Conservation (phyloP, 1,139 yeast species). For the Scheffersomyces titani region DNA sequence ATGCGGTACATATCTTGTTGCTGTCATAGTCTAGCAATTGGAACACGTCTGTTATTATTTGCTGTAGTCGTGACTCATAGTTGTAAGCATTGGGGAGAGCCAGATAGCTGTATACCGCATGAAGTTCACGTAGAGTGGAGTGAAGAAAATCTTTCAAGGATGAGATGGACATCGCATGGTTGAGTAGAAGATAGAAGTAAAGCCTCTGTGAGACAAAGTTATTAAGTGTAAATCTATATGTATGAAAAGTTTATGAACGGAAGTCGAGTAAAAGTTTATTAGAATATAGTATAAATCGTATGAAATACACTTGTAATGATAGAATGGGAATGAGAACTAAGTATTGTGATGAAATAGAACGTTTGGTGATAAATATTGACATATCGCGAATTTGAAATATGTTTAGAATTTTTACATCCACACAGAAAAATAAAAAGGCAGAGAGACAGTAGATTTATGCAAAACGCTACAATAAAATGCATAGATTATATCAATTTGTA, state of each 20-base stretch:
- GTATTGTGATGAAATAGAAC: not conserved
- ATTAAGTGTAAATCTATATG: too few relatives aligned
- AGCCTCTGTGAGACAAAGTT: too few relatives aligned
- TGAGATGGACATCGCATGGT: not conserved
- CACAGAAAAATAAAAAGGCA: not conserved
- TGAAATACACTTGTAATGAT: not conserved
- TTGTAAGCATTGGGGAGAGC: not conserved
- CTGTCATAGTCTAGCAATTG: constrained; percentile 18
- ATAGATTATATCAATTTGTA: too few relatives aligned
- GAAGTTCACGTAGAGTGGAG: constrained; percentile 23
- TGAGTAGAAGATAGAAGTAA: not conserved
- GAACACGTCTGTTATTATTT: constrained; percentile 14
- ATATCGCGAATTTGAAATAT: not conserved
- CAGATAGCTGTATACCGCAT: constrained; percentile 17
- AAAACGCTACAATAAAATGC: too few relatives aligned
- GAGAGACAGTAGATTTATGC: too few relatives aligned
- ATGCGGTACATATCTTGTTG: constrained; percentile 10
- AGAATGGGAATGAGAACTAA: not conserved
- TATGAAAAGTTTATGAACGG: too few relatives aligned
- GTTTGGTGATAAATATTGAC: not conserved
- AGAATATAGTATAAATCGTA: not conserved
- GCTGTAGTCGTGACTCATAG: constrained; percentile 18
- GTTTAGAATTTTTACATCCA: not conserved
- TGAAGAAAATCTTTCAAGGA: constrained; percentile 21
- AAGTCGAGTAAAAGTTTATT: too few relatives aligned